Evolutionary conservation across 1,284 basidiomycete species (phyloP).

Genomic region (Volvariella volvacea): DNA sequence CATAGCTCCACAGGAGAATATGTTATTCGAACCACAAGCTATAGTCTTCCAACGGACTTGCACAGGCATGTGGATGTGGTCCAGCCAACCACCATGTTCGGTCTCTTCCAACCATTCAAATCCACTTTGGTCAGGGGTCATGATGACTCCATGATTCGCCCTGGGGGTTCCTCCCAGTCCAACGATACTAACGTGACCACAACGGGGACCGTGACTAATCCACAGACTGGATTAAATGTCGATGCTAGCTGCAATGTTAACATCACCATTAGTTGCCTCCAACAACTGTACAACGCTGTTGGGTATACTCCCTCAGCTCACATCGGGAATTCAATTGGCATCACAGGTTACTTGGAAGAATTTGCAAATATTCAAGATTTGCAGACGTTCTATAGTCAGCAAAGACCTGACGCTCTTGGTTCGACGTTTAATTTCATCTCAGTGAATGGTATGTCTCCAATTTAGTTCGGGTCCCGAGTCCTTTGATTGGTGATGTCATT

Average conservation of each 20-base stretch:
- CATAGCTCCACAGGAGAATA: constrained; percentile 38
- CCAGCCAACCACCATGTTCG: constrained; percentile 56
- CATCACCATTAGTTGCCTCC: constrained; percentile 34
- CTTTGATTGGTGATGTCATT: background rate
- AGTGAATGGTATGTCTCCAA: constrained; percentile 35
- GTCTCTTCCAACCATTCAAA: constrained; percentile 39
- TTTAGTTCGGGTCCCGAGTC: constrained; percentile 3
- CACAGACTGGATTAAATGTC: constrained; percentile 1
- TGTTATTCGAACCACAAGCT: constrained; percentile 47
- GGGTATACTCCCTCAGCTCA: constrained; percentile 25
- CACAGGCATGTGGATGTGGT: constrained; percentile 48
- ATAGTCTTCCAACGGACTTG: constrained; percentile 45
- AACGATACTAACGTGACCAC: background rate
- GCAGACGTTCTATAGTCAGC: constrained; percentile 30
- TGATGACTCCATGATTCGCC: too few species aligned
- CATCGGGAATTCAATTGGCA: constrained; percentile 31
- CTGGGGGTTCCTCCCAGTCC: background rate
- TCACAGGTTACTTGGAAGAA: constrained; percentile 37
- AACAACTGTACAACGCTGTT: constrained; percentile 30
- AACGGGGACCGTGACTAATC: background rate
- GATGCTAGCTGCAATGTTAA: constrained; percentile 20
- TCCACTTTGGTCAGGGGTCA: constrained; percentile 19
- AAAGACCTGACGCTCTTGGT: constrained; percentile 25
- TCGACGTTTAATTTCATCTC: constrained; percentile 27
- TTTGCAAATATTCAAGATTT: constrained; percentile 39